A percentile compares a stretch with the other conserved stretches of the same genome.
Evolutionary conservation across 176 grass and related monocot species (phyloP).

Genomic region (Hordeum vulgare): MorexV3_pseudomolecules_assembly NC_058521.1:561573492-561573991

Average conservation of each 20-base stretch:
- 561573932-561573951: constrained; percentile 92
- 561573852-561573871: background rate
- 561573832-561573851: constrained; percentile 15
- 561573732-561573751: constrained; percentile 95
- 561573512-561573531: constrained; percentile 90
- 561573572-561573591: constrained; percentile 76
- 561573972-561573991: constrained; percentile 62
- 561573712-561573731: constrained; percentile 95
- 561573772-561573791: constrained; percentile 94
- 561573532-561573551: constrained; percentile 99
- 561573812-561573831: constrained; percentile 73
- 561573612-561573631: constrained; percentile 17
- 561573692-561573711: constrained; percentile 51
- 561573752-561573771: constrained; percentile 96
- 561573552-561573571: constrained; percentile 92
- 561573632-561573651: constrained; percentile 6
- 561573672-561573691: constrained; percentile 4
- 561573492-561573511: constrained; percentile 74
- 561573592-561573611: constrained; percentile 25
- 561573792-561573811: constrained; percentile 87
- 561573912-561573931: constrained; percentile 20
- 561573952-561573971: constrained; percentile 93
- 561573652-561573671: constrained; percentile 6
- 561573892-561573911: constrained; percentile 5
- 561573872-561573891: background rate